Evolutionary conservation across 176 grass and related monocot species (phyloP).

Genomic region (Musa troglodytarum): DNA sequence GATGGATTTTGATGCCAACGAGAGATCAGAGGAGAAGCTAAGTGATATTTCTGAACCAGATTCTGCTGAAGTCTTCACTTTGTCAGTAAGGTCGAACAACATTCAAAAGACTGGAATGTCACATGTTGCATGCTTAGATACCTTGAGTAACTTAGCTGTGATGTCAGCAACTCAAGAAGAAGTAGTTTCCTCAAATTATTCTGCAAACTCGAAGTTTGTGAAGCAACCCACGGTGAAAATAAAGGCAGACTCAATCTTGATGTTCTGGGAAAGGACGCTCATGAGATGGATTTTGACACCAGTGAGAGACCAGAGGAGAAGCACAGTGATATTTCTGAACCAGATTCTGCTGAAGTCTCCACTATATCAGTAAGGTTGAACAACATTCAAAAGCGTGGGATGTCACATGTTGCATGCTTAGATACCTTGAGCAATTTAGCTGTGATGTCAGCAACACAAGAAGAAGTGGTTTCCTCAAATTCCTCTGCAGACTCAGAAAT

Average conservation of each 20-base stretch:
- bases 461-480: constrained; percentile 18
- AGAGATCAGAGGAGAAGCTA: constrained; percentile 18
- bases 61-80: constrained; percentile 13
- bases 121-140: constrained; percentile 18
- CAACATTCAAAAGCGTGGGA: constrained; percentile 24
- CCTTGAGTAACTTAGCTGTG: constrained; percentile 22
- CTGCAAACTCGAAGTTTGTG: constrained; percentile 10
- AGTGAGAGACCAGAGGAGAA: constrained; percentile 24
- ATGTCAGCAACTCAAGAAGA: constrained; percentile 19
- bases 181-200: constrained; percentile 24
- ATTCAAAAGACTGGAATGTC: constrained; percentile 27
- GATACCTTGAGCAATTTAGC: constrained; percentile 21
- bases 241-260: too few relatives aligned
- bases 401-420: constrained; percentile 20
- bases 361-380: constrained; percentile 5
- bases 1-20: constrained; percentile 22
- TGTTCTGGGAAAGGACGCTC: constrained; percentile 1
- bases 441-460: constrained; percentile 20
- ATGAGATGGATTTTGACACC: constrained; percentile 18
- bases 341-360: constrained; percentile 17
- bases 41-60: constrained; percentile 23
- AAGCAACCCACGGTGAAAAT: not conserved
- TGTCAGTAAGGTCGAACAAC: constrained; percentile 8
- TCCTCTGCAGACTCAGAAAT: constrained; percentile 21
- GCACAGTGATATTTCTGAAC: constrained; percentile 23